Evolutionary conservation across 148 eudicot genomes (phyloP), one percentile per base, ranked within the genome.

Genomic region (Vaccinium myrtillus): DNA sequence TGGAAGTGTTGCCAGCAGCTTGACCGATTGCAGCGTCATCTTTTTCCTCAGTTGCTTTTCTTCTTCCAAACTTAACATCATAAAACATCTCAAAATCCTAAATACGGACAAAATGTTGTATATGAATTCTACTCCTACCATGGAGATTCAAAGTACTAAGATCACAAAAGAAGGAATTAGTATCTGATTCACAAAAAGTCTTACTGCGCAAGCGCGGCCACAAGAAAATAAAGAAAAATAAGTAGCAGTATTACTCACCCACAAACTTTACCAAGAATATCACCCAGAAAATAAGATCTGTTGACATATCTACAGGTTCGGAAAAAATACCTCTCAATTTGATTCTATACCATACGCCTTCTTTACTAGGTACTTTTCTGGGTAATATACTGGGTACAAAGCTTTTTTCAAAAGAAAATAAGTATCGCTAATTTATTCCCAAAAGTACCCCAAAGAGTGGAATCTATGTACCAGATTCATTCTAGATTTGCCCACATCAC

Each of bases 51-150:
- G 84, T 76, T 70, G 89, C 93, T 86, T 78, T 95, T 93, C 91
- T 97, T 90, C 98, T 92, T 94, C 99, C 99, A 91, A 97, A 95
- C 98, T 97, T 97, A 75, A 92, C 88, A 94, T 93, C 98, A 95
- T 92, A 97, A 93, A 90, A 91, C 90, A 93, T 92, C 89, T 94
- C 91, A 91, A 97, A 94, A 84, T 97, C 98, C 95, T 95, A 90
- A 75, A 86, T 80, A 78, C 70, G 82, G 55, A 79, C 86, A 89
- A 84, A 82, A 87, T 83, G 87, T 49, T 74, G 80, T 84, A 84
- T 83, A 91, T 84, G 81, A 81, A 89, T 85, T 39, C 65, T 19
- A 51, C 74, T 67, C n/a, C 27, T 14, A 77, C 12, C 18, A 43
- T 49, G 14, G 54, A n/a, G 74, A 48, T 36, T 80, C 77, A 54